phyloP scores from a whole-genome alignment of 441 rosid species.

The Hura crepitans region DNA sequence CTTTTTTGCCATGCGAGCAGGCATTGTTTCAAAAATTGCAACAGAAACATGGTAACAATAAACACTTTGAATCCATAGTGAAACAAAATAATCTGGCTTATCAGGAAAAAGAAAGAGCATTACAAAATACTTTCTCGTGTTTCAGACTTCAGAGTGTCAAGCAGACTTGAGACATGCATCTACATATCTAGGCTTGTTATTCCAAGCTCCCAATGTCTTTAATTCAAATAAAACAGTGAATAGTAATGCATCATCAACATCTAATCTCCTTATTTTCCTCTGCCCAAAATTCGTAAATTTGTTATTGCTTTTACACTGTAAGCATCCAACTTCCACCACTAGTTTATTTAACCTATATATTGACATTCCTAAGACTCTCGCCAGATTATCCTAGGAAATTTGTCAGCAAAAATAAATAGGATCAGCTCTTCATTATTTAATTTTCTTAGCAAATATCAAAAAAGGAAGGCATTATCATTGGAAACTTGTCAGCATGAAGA shows the following conservation, averaged over 20 bases:
- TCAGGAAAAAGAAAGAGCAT: no score
- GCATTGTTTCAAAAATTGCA: background rate
- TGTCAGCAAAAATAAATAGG: background rate
- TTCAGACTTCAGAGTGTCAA: no score
- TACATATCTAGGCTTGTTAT: background rate
- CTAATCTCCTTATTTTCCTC: no score
- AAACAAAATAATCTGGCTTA: background rate
- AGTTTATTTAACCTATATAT: background rate
- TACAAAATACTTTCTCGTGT: no score
- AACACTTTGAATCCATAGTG: background rate
- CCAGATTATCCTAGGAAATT: background rate
- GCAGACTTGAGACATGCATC: no score
- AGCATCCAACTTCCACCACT: background rate
- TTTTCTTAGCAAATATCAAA: background rate
- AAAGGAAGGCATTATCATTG: background rate
- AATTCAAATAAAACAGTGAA: background rate
- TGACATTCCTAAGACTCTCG: background rate
- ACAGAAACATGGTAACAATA: background rate
- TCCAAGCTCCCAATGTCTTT: background rate
- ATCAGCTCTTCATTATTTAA: background rate
- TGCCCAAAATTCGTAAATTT: background rate
- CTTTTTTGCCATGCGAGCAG: background rate
- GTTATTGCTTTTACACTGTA: background rate
- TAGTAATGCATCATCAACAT: no score
- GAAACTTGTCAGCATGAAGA: no score